Evolutionary conservation across 2,329 filamentous ascomycete species (phyloP).

Genomic region (Didymella keratinophila): DNA sequence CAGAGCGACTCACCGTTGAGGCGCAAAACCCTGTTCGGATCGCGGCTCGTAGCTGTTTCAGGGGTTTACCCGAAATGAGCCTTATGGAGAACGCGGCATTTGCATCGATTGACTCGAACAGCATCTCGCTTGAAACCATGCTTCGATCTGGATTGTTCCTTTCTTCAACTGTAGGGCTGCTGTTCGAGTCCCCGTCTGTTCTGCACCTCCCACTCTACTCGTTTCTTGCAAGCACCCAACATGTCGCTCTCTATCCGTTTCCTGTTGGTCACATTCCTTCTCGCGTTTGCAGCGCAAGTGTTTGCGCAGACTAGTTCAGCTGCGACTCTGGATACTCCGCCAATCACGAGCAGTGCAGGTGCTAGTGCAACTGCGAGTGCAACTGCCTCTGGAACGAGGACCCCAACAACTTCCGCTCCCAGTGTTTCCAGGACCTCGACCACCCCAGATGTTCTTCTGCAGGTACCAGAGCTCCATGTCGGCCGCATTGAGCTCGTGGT

Average conservation of each 20-base stretch:
- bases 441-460: slow-evolving; percentile 65
- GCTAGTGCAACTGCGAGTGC: slow-evolving; percentile 6
- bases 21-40: slow-evolving; percentile 32
- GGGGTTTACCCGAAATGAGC: slow-evolving; percentile 47
- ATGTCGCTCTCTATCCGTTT: slow-evolving; percentile 48
- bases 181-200: background rate
- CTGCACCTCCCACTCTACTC: slow-evolving; percentile 13
- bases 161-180: slow-evolving; percentile 11
- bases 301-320: slow-evolving; percentile 40
- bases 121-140: slow-evolving; percentile 27
- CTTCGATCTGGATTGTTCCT: slow-evolving; percentile 23
- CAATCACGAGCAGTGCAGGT: slow-evolving; percentile 37
- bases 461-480: slow-evolving; percentile 66
- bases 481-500: slow-evolving; percentile 67
- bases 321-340: slow-evolving; percentile 34
- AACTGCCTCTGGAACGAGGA: slow-evolving; percentile 17
- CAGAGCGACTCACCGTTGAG: slow-evolving; percentile 19
- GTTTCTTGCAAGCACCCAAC: slow-evolving; percentile 30
- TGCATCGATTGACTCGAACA: slow-evolving; percentile 24
- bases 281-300: slow-evolving; percentile 37
- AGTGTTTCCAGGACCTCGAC: slow-evolving; percentile 42
- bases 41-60: slow-evolving; percentile 34
- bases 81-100: slow-evolving; percentile 34
- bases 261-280: slow-evolving; percentile 42
- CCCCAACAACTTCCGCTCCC: slow-evolving; percentile 35